phyloP scores from a whole-genome alignment of 495 filamentous ascomycete species.

The Penicillium argentinense region DNA sequence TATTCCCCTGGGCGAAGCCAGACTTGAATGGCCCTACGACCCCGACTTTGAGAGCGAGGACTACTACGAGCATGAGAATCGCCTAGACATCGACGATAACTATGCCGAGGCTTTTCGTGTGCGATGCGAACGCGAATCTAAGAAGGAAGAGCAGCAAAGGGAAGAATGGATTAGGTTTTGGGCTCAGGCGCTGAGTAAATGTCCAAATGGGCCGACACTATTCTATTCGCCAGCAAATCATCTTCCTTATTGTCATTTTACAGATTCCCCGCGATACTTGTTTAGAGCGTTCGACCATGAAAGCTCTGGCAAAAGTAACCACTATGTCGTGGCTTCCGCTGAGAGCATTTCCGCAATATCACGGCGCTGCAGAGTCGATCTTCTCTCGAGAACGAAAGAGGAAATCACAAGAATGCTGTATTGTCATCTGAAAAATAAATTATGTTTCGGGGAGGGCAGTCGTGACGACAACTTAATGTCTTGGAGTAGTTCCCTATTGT shows the following conservation, averaged over 20 bases:
- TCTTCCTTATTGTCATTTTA: background rate
- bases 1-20: slow-evolving; percentile 2
- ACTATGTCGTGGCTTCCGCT: slow-evolving; percentile 1
- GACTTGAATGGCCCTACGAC: slow-evolving; percentile 2
- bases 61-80: slow-evolving; percentile 1
- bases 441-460: background rate
- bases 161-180: slow-evolving; percentile 7
- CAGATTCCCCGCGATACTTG: slow-evolving; percentile 3
- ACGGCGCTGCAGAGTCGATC: slow-evolving; percentile 3
- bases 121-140: slow-evolving; percentile 1
- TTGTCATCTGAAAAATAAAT: slow-evolving; percentile 3
- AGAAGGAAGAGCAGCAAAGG: background rate
- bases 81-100: background rate
- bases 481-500: background rate
- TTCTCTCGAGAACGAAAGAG: background rate
- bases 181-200: slow-evolving; percentile 2
- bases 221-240: slow-evolving; percentile 6
- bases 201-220: slow-evolving; percentile 1
- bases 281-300: slow-evolving; percentile 4
- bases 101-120: slow-evolving; percentile 2
- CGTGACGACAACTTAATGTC: background rate
- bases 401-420: slow-evolving; percentile 1
- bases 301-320: slow-evolving; percentile 3
- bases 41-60: slow-evolving; percentile 2
- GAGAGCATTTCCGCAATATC: slow-evolving; percentile 4